Conservation (phyloP, 2,329 filamentous ascomycete species). For the Paraphaeosphaeria minitans region DNA sequence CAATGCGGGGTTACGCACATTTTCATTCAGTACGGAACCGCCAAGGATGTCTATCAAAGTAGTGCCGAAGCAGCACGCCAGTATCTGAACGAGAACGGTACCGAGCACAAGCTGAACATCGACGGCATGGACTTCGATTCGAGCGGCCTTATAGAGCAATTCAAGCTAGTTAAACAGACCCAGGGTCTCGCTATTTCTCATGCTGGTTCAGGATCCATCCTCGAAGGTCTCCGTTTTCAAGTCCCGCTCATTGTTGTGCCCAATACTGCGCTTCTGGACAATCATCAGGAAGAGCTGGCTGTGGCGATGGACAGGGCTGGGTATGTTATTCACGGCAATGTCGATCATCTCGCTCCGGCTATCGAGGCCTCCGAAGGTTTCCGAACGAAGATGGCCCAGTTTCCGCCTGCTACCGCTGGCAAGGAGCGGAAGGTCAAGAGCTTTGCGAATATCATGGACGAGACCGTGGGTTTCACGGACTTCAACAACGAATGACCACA, state of each 20-base stretch:
- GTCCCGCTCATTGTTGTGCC: slow-evolving; percentile 87
- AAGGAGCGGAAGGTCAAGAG: slow-evolving; percentile 44
- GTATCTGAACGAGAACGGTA: slow-evolving; percentile 16
- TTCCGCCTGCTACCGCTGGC: slow-evolving; percentile 42
- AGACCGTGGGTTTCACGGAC: slow-evolving; percentile 42
- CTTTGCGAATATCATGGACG: slow-evolving; percentile 45
- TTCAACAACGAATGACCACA: slow-evolving; percentile 19
- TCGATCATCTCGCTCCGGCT: slow-evolving; percentile 58
- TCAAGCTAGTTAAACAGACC: slow-evolving; percentile 59
- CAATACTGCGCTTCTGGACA: slow-evolving; percentile 79
- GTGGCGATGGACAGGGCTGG: slow-evolving; percentile 73
- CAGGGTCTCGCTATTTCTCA: slow-evolving; percentile 85
- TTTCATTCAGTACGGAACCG: slow-evolving; percentile 79
- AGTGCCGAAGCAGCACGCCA: slow-evolving; percentile 20
- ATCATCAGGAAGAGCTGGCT: slow-evolving; percentile 90
- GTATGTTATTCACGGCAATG: slow-evolving; percentile 74
- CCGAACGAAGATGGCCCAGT: slow-evolving; percentile 36
- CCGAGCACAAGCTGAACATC: slow-evolving; percentile 47
- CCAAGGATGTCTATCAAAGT: slow-evolving; percentile 59
- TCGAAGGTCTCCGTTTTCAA: slow-evolving; percentile 76
- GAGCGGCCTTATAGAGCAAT: slow-evolving; percentile 63
- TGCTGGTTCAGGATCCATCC: slow-evolving; percentile 87
- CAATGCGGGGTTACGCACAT: slow-evolving; percentile 71
- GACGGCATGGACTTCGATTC: slow-evolving; percentile 69
- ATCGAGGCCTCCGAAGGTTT: slow-evolving; percentile 56